Conservation (phyloP, 768 basidiomycete species). For the Mycena galopus region DNA sequence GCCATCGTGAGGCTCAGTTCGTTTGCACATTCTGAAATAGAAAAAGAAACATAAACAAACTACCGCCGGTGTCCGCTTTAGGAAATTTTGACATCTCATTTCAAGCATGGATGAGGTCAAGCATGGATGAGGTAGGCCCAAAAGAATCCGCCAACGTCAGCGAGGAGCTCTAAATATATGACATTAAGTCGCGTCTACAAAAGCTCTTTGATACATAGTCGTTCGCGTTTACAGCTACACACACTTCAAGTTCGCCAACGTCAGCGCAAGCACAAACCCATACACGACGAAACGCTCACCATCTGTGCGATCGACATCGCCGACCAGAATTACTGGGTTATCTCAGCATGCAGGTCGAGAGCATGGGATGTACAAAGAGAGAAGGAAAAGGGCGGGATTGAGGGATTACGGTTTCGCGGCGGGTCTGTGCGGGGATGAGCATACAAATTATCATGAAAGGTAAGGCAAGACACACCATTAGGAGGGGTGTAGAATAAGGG, state of each 20-base stretch:
- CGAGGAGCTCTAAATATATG: not conserved
- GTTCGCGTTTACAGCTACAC: not conserved
- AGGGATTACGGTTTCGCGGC: slow-evolving; percentile 12
- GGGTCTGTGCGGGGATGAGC: not conserved
- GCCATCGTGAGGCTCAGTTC: no score
- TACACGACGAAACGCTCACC: not conserved
- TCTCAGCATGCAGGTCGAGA: slow-evolving; percentile 16
- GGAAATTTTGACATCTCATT: no score
- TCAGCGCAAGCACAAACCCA: not conserved
- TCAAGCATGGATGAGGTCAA: no score
- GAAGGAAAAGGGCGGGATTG: not conserved
- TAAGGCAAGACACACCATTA: not conserved
- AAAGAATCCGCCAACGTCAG: no score
- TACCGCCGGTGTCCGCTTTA: no score
- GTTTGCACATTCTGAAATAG: no score
- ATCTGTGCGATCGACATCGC: not conserved
- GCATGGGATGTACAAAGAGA: slow-evolving; percentile 3
- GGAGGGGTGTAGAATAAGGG: not conserved
- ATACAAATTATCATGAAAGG: not conserved
- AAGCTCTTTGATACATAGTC: not conserved
- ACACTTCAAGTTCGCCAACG: no score
- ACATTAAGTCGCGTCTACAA: slow-evolving; percentile 11
- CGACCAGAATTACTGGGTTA: not conserved
- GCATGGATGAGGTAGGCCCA: no score
- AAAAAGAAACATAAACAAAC: no score